Conservation (phyloP, 495 filamentous ascomycete genomes). For the Durotheca rogersii region DNA sequence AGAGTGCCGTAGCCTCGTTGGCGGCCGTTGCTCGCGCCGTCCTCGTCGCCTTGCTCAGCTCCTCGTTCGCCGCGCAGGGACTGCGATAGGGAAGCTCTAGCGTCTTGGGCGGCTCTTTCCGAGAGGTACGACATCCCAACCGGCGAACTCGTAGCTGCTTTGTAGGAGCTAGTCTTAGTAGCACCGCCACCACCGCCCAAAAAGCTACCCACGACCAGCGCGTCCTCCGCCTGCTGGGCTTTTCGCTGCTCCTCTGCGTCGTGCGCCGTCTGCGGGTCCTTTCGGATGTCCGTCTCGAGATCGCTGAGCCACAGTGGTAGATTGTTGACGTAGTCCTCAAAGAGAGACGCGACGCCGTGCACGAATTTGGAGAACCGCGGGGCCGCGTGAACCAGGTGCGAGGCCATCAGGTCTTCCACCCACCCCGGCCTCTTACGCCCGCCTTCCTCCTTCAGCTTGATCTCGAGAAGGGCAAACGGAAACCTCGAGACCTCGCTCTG, state of each 20-base stretch:
- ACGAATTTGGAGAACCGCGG: constrained; percentile 96
- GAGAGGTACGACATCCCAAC: constrained; percentile 55
- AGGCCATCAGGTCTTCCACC: constrained; percentile 86
- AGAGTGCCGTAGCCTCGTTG: constrained; percentile 50
- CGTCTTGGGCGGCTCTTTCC: constrained; percentile 47
- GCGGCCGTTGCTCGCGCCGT: constrained; percentile 36
- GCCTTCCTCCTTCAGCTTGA: constrained; percentile 77
- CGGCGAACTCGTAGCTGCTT: constrained; percentile 62
- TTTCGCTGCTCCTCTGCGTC: constrained; percentile 84
- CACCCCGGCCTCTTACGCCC: constrained; percentile 71
- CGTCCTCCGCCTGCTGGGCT: constrained; percentile 77
- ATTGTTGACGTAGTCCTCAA: constrained; percentile 93
- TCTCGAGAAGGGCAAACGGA: constrained; percentile 87
- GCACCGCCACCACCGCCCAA: constrained; percentile 51
- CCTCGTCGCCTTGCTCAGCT: constrained; percentile 33
- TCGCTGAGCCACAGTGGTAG: constrained; percentile 95
- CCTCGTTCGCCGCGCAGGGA: constrained; percentile 17
- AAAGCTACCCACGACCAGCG: constrained; percentile 85
- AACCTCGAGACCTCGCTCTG: constrained; percentile 92
- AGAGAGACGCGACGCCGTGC: constrained; percentile 85
- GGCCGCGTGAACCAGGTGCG: constrained; percentile 85
- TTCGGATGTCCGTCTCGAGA: constrained; percentile 86
- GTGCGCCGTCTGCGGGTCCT: constrained; percentile 87
- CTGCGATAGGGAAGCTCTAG: constrained; percentile 17
- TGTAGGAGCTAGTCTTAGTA: constrained; percentile 44